Evolutionary conservation across 495 filamentous ascomycete genomes (phyloP), one percentile per base, ranked within the genome.

Genomic region (Ramalina peruviana): DNA sequence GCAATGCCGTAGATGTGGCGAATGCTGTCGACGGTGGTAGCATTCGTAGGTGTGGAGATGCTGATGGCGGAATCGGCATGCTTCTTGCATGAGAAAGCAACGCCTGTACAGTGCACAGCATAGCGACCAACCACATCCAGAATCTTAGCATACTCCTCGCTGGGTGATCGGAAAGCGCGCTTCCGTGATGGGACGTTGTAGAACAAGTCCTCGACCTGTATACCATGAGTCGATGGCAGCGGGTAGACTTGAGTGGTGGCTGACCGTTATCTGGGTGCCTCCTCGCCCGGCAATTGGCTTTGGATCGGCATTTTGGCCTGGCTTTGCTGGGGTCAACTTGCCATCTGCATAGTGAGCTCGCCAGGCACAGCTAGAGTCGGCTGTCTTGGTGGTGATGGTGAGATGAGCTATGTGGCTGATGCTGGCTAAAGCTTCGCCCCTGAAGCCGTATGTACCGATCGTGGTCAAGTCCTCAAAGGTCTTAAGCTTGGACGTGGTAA

Each of bases 341-440:
- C 92, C 90, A 65, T 86, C 81, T 25, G 81, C 79, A 61, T 93
- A 99, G 54, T 85, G 77, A 26, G 88, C 88, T 64, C 76, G 78
- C 83, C 83, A 99, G 13, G 93, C 92, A 66, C 86, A 88, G 62
- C 77, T 82, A 2, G 88, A 94, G 41, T 89, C 82, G 37, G 83
- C 82, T 10, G 89, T 97, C 65, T 85, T 93, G 1, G 93, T 97
- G 11, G 90, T 96, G 26, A 99, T 85, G 2, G 83, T 87, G 26
- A 99, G 74, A 68, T 97, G 93, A 43, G 93, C 88, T 54, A 97
- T 96, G 66, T 98, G 92, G 60, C 92, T 97, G 63, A 99, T 99
- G 72, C 90, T 96, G 11, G 93, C 93, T 56, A 99, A 67, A 11
- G 93, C 93, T 67, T 99, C 93, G 43, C 93, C 93, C 26, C 93